Percentiles rank a stretch among this genome's conserved stretches.
phyloP scores from a whole-genome alignment of 176 grass and related monocot species.

The Triticum aestivum region IWGSC_CS_RefSeq_v2.1 NC_057811.1:349513415-349513914 shows the following conservation, averaged over 20 bases:
- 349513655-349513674: constrained; percentile 39
- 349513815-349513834: constrained; percentile 36
- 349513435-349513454: neutral
- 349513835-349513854: constrained; percentile 30
- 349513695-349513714: constrained; percentile 41
- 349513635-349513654: constrained; percentile 44
- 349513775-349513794: constrained; percentile 24
- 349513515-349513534: constrained; percentile 37
- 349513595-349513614: constrained; percentile 42
- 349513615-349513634: constrained; percentile 50
- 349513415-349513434: neutral
- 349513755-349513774: constrained; percentile 29
- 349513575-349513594: constrained; percentile 47
- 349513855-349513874: constrained; percentile 31
- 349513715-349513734: constrained; percentile 21
- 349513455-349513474: constrained; percentile 40
- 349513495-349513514: constrained; percentile 35
- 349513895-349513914: constrained; percentile 41
- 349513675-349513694: constrained; percentile 44
- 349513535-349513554: constrained; percentile 37
- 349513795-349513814: constrained; percentile 29
- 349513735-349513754: constrained; percentile 46
- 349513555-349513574: constrained; percentile 48
- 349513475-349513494: constrained; percentile 27
- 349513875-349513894: constrained; percentile 40